Evolutionary conservation across 441 rosid species (phyloP).

Genomic region (Gossypium trilobum): DNA sequence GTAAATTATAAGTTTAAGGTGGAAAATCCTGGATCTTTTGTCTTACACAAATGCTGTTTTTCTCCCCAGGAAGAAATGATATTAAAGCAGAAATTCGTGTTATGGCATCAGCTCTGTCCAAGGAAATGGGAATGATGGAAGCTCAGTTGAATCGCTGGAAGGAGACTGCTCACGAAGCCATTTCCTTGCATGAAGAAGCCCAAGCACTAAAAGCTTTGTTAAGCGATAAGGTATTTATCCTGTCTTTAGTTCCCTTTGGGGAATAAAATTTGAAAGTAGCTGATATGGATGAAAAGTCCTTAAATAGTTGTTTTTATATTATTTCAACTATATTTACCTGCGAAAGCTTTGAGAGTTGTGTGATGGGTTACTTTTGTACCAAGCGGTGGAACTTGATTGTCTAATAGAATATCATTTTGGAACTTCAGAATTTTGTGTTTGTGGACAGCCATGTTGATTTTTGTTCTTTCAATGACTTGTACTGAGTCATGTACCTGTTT

Average conservation of each 20-base stretch:
- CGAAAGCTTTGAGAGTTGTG: not conserved
- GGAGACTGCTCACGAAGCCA: constrained; percentile 72
- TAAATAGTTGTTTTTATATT: not conserved
- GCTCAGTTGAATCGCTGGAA: constrained; percentile 84
- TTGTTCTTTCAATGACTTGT: not conserved
- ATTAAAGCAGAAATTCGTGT: constrained; percentile 74
- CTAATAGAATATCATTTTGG: not conserved
- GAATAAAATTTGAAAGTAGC: not conserved
- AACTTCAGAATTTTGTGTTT: not conserved
- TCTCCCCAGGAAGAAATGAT: constrained; percentile 66
- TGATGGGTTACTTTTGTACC: not conserved
- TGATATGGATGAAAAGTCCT: not conserved
- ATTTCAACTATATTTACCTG: not conserved
- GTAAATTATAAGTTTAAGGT: not conserved
- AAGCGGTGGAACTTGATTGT: not conserved
- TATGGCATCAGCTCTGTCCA: constrained; percentile 84
- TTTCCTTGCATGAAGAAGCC: constrained; percentile 60
- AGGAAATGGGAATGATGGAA: constrained; percentile 95
- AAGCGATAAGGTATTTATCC: constrained; percentile 49
- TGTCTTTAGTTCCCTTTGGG: not conserved
- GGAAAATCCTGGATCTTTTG: constrained; percentile 13
- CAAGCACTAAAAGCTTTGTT: constrained; percentile 47
- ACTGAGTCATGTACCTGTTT: not conserved
- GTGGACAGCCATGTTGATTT: not conserved
- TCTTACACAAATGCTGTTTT: constrained; percentile 19